Evolutionary conservation across 176 grass and related monocot species (phyloP).

Genomic region (Thalia dealbata): DNA sequence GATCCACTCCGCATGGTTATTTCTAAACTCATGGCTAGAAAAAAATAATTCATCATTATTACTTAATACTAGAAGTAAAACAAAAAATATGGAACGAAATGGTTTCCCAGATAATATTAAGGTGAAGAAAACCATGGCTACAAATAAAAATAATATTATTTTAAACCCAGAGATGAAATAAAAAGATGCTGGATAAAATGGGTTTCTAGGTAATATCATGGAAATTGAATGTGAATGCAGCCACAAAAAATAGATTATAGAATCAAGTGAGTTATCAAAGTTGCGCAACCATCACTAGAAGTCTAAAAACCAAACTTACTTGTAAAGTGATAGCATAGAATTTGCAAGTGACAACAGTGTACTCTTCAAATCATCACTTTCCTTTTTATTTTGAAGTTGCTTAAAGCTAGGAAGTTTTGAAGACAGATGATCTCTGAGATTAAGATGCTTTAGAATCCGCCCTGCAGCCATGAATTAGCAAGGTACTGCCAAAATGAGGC

Average conservation of each 20-base stretch:
- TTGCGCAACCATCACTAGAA: not conserved
- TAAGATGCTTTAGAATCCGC: constrained; percentile 57
- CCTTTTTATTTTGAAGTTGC: constrained; percentile 63
- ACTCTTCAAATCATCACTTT: constrained; percentile 36
- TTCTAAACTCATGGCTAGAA: constrained; percentile 85
- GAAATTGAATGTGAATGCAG: too few relatives aligned
- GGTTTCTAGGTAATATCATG: too few relatives aligned
- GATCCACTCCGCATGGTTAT: constrained; percentile 83
- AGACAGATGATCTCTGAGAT: constrained; percentile 73
- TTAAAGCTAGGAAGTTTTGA: constrained; percentile 55
- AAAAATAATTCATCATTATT: too few relatives aligned
- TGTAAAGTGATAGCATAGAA: constrained; percentile 69
- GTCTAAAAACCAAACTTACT: constrained; percentile 27
- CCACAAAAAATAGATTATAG: not conserved
- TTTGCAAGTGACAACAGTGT: constrained; percentile 60
- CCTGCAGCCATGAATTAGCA: constrained; percentile 36
- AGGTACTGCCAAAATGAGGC: constrained; percentile 11
- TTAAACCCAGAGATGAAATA: too few relatives aligned
- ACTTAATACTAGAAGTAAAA: too few relatives aligned
- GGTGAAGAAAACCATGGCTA: too few relatives aligned
- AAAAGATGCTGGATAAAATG: too few relatives aligned
- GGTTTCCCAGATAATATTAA: too few relatives aligned
- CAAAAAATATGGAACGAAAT: too few relatives aligned
- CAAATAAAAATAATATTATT: constrained; percentile 13
- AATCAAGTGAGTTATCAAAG: not conserved